These are phyloP conservation scores for Podospora anserina DNA, from an alignment of 495 filamentous ascomycete species.

Conservation along the genomic window DNA sequence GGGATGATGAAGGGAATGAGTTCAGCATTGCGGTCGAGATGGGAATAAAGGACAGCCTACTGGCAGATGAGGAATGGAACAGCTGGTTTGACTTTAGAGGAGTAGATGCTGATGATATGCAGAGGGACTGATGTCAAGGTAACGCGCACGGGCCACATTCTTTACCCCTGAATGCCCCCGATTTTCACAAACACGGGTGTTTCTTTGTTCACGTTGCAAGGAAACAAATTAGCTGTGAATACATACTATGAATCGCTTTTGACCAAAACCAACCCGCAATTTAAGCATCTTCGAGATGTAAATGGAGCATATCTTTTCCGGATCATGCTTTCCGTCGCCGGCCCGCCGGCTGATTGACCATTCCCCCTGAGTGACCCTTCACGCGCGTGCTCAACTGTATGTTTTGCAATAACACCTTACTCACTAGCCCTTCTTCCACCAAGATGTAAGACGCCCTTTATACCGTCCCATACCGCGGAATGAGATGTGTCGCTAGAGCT, in stretches of 20 bases:
- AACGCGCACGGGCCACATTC: not conserved
- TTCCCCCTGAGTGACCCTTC: too few relatives aligned
- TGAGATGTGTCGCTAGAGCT: not conserved
- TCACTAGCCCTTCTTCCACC: not conserved
- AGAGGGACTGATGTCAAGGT: not conserved
- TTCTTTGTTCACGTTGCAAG: too few relatives aligned
- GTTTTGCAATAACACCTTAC: not conserved
- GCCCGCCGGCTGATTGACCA: too few relatives aligned
- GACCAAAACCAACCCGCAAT: too few relatives aligned
- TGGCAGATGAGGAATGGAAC: constrained; percentile 40
- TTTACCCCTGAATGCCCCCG: not conserved
- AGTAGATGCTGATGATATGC: constrained; percentile 4
- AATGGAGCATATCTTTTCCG: too few relatives aligned
- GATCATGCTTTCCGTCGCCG: too few relatives aligned
- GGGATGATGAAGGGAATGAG: constrained; percentile 46
- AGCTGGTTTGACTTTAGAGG: constrained; percentile 46
- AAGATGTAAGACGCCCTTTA: not conserved
- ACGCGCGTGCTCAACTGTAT: too few relatives aligned
- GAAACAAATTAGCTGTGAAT: too few relatives aligned
- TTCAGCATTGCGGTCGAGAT: constrained; percentile 43
- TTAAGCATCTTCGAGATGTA: too few relatives aligned
- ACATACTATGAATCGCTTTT: too few relatives aligned
- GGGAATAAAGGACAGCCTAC: constrained; percentile 30
- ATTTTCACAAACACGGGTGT: too few relatives aligned
- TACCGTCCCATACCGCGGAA: not conserved